Conservation (phyloP, 305 asterid genomes). For the Ajuga reptans region DNA sequence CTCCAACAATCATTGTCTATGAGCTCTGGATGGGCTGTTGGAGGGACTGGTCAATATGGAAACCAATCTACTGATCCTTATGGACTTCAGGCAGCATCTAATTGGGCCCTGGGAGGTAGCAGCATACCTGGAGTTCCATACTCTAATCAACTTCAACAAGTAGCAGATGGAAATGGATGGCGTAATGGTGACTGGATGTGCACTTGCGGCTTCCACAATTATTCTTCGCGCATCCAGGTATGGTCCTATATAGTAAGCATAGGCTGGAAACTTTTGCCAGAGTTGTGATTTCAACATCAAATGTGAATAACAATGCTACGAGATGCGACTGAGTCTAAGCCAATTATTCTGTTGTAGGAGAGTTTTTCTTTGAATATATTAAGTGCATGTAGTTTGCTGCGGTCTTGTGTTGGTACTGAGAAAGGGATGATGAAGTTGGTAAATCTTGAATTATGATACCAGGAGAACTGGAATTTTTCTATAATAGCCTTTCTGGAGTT, state of each 20-base stretch:
- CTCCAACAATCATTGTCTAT: constrained; percentile 48
- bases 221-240: constrained; percentile 79
- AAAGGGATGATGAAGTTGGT: background rate
- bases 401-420: background rate
- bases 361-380: constrained; percentile 7
- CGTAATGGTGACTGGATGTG: constrained; percentile 89
- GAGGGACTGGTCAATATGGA: constrained; percentile 42
- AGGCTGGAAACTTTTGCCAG: background rate
- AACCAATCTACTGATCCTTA: constrained; percentile 35
- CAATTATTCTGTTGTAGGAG: constrained; percentile 7
- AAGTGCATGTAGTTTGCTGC: background rate
- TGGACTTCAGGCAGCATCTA: constrained; percentile 46
- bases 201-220: constrained; percentile 82
- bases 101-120: constrained; percentile 41
- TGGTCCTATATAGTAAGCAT: background rate
- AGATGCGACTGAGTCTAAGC: background rate
- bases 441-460: background rate
- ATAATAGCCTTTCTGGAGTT: background rate
- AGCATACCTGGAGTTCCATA: constrained; percentile 39
- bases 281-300: constrained; percentile 1
- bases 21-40: constrained; percentile 55
- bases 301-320: background rate
- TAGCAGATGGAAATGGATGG: constrained; percentile 69
- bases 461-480: background rate
- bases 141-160: constrained; percentile 40